These are phyloP conservation scores for Mortierella sp. DNA, from an alignment of 371 early-diverging fungal genomes.

Conservation along the genomic window DNA sequence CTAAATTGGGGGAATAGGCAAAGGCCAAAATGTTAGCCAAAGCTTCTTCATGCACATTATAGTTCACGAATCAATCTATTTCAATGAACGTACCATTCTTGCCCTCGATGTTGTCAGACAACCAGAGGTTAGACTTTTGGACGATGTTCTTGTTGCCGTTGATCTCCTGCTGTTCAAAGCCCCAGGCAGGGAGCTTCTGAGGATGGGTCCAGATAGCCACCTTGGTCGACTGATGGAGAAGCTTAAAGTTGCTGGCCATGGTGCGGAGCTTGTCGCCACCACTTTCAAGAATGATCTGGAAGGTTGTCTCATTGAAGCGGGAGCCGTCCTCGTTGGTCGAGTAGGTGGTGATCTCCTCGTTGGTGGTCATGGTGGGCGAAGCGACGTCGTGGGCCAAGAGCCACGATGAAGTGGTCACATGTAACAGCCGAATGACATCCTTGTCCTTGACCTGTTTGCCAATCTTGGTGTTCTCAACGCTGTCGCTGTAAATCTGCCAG, in stretches of 20 bases:
- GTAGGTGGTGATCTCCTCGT: slow-evolving; percentile 95
- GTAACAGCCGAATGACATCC: slow-evolving; percentile 71
- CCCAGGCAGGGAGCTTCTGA: slow-evolving; percentile 95
- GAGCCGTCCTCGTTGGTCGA: slow-evolving; percentile 58
- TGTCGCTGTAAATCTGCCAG: slow-evolving; percentile 79
- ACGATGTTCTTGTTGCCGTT: slow-evolving; percentile 94
- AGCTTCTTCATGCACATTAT: neutral
- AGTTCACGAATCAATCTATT: too few relatives aligned
- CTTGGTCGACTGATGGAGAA: slow-evolving; percentile 85
- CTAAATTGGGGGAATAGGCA: neutral
- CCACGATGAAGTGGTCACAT: slow-evolving; percentile 68
- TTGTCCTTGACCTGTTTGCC: slow-evolving; percentile 65
- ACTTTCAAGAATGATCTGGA: slow-evolving; percentile 71
- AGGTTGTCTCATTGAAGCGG: slow-evolving; percentile 76
- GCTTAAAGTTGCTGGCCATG: slow-evolving; percentile 69
- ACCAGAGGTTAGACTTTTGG: slow-evolving; percentile 86
- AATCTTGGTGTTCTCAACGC: slow-evolving; percentile 60
- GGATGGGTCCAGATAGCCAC: slow-evolving; percentile 86
- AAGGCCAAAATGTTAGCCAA: neutral
- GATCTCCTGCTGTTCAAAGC: slow-evolving; percentile 93
- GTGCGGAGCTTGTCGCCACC: slow-evolving; percentile 65
- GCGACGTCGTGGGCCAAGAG: slow-evolving; percentile 98
- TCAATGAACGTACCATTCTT: slow-evolving; percentile 61
- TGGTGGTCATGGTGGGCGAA: slow-evolving; percentile 95
- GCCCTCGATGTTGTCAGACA: slow-evolving; percentile 76